Evolutionary conservation across 352 stramenopile species (phyloP), one percentile per base, ranked within the genome.

Genomic region (Phytophthora nicotianae): DNA sequence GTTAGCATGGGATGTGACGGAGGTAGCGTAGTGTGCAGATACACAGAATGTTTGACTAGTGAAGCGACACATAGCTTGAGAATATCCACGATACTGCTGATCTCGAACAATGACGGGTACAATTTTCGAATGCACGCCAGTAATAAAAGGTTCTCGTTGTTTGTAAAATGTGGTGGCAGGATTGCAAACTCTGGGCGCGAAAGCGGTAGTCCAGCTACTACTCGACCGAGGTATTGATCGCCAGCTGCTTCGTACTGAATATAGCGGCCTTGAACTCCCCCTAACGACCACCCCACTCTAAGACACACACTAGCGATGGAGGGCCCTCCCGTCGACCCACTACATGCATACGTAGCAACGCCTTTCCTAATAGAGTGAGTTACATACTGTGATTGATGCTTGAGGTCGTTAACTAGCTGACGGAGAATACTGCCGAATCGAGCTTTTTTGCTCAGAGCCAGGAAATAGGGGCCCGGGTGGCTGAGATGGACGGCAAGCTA

Each of bases 51-150:
- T 1, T 52, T 40, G 1, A 65, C 48, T 2, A 65, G 21, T 2
- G 57, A 47, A 10, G 38, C 57, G 4, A 49, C 7, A n/a, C 57
- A 50, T 6, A 59, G 5, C 14, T 60, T 38, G 1, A 65, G 29
- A 29, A 58, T 58, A 33, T 64, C 19, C 13, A 1, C 1, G 8
- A 65, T 27, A 1, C 43, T 13, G 41, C 50, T 65, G 6, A 29
- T n/a, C 17, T 57, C 38, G 17, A 3, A 11, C 13, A 21, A 8
- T 3, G 38, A 6, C 24, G 38, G n/a, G 17, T 45, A 23, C 17
- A 21, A 20, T 24, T 23, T 2, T 8, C n/a, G 17, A 10, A 45
- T 14, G 17, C 38, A n/a, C n/a, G n/a, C n/a, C n/a, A 45, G 6
- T 1, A 17, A 23, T 8, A 14, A 23, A 21, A 5, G 13, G 8